These are phyloP conservation scores for Hericium erinaceus DNA, from an alignment of 768 basidiomycete genomes.

Conservation along the genomic window DNA sequence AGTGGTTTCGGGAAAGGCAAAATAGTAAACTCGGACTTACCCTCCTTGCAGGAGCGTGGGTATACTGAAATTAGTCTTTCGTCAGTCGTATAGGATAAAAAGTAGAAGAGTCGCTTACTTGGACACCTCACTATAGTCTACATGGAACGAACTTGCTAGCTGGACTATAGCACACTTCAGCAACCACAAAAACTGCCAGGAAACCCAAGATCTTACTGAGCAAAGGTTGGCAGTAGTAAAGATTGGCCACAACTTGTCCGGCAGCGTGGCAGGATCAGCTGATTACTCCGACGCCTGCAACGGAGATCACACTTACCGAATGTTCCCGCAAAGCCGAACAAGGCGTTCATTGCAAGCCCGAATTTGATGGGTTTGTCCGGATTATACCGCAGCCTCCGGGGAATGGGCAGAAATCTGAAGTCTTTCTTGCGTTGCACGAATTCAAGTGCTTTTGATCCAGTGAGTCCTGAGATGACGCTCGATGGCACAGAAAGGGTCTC, in stretches of 20 bases:
- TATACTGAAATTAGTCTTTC: slow-evolving; percentile 29
- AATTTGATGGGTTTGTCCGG: slow-evolving; percentile 27
- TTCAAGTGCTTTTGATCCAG: too few species aligned
- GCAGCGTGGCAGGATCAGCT: too few species aligned
- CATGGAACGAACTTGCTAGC: slow-evolving; percentile 24
- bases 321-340: slow-evolving; percentile 40
- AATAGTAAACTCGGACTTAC: slow-evolving; percentile 23
- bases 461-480: too few species aligned
- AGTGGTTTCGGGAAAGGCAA: too few species aligned
- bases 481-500: too few species aligned
- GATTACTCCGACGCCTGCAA: not conserved
- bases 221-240: slow-evolving; percentile 80
- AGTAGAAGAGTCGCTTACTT: not conserved
- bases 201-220: slow-evolving; percentile 38
- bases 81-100: not conserved
- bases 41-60: slow-evolving; percentile 64
- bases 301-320: slow-evolving; percentile 24
- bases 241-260: slow-evolving; percentile 50
- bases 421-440: slow-evolving; percentile 6
- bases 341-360: slow-evolving; percentile 29
- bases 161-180: slow-evolving; percentile 22
- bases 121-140: slow-evolving; percentile 18
- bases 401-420: slow-evolving; percentile 41
- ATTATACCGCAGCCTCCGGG: slow-evolving; percentile 31
- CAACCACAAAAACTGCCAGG: not conserved